Base-by-base conservation (phyloP, 83 land plant genomes). In the Diphasiastrum complanatum region DNA sequence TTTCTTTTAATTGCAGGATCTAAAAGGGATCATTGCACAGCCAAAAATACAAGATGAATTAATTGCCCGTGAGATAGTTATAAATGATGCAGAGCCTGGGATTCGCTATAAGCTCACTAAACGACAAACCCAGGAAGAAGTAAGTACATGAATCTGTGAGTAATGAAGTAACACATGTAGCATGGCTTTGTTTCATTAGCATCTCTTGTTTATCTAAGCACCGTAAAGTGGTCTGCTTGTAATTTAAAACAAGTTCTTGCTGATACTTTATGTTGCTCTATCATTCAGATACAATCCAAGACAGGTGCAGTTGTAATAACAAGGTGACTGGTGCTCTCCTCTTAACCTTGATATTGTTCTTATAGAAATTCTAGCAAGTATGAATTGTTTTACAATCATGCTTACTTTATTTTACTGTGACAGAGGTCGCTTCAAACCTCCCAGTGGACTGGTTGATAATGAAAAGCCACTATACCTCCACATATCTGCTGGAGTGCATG, bases 301-400 rank as follows among this genome's bases (percentile, higher is more conserved):
- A 41, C 45, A 41, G 45, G 45, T 41, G 45, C 45, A 41, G 45
- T 41, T 41, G 45, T 41, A 14, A 41, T 41, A 41, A 41, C 45
- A 41, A 41, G 45, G 45, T 41, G 18, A 14, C 45, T 41, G 12
- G 45, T n/a, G n/a, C n/a, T n/a, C n/a, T n/a, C n/a, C n/a, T n/a
- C n/a, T n/a, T n/a, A n/a, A n/a, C n/a, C n/a, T n/a, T n/a, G n/a
- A n/a, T n/a, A n/a, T n/a, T n/a, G n/a, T n/a, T n/a, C n/a, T n/a
- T n/a, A n/a, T n/a, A n/a, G n/a, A n/a, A n/a, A n/a, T n/a, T n/a
- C n/a, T n/a, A n/a, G n/a, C n/a, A n/a, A n/a, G n/a, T n/a, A n/a
- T n/a, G n/a, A 14, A 18, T 18, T 14, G 18, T 1, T 41, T 41
- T 14, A 14, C 45, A 14, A 14, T 41, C n/a, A 18, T 41, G 18